Base-by-base conservation (phyloP, 1,284 basidiomycete genomes). In the Rhizoctonia solani region DNA sequence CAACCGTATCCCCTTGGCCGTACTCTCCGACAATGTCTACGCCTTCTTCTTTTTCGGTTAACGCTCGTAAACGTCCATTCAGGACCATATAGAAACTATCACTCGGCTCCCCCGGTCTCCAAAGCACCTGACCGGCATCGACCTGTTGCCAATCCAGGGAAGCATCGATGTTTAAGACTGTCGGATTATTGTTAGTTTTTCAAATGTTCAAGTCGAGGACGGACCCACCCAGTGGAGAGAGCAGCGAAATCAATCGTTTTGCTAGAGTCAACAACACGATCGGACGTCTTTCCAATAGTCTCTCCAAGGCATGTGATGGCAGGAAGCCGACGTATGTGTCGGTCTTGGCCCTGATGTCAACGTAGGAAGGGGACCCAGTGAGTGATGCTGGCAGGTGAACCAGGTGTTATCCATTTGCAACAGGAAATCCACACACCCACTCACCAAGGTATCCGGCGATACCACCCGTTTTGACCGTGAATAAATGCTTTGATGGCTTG, bases 51-150 rank as follows among this genome's bases (percentile, higher is more conserved):
- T 80, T 80, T 65, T 84, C 82, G 21, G 90, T 88, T 50, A 86
- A 77, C 1, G 94, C 90, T 69, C 96, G 87, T 19, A 99, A 79
- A 71, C 96, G 94, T 42, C 96, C 96, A 74, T 98, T 98, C 78
- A 99, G 95, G 72, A 99, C 93, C 66, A 99, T 97, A 77, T 97
- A 99, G 77, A 99, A 98, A 74, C 94, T 95, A 73, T 97, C 93
- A 74, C 89, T 92, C 27, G 79, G 81, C 72, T 98, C 97, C 34
- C 92, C 88, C 47, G 96, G 90, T 27, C 95, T 85, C 87, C 95
- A 98, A 58, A 97, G 82, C 42, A 95, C 88, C 75, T 94, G 93
- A 0, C 97, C 94, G 0, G 95, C 95, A 71, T 90, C 88, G 3
- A 97, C 93, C 76, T 98, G 95, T 84, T 95, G 92, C 96, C 96